Base-by-base conservation (phyloP, 2,329 filamentous ascomycete genomes). In the Aureobasidium sp. region DNA sequence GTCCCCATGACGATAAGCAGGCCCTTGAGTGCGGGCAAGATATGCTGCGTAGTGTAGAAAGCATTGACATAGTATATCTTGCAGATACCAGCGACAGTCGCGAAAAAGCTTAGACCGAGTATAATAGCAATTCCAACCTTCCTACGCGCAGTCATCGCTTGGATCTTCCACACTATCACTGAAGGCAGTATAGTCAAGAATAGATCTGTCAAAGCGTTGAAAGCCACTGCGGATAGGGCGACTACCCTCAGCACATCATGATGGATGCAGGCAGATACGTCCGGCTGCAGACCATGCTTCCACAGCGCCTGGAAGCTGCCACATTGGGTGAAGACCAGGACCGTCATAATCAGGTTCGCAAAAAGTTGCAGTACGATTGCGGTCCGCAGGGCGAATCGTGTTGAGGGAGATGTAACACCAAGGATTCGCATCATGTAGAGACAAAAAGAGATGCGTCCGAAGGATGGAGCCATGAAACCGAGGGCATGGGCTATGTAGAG, bases 361-460 rank as follows among this genome's bases (percentile, higher is more conserved):
- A 17, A 3, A 8, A 59, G 12, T 36, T 59, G 55, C 5, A 59
- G 55, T 34, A 12, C 39, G n/a, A 59, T 47, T 2, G 8, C 5
- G 8, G 29, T 8, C 29, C 29, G 29, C 29, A 32, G 5, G 8
- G 29, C 29, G 39, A 59, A 34, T 1, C 26, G 36, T 12, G 26
- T 13, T 2, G 7, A 12, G 5, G 41, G 43, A 0, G 55, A 20
- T 3, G 41, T 26, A 20, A 20, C 20, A 26, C 41, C 29, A 4
- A 59, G 55, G 13, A 59, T 36, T 4, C 55, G 55, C 29, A 59
- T 17, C 55, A 59, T 59, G 13, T 59, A 59, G 5, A 59, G 55
- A 26, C 55, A 59, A 17, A 59, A 59, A 1, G 55, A 59, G 9
- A 47, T 47, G 1, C 55, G 39, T 13, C 55, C n/a, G 41, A 59